These are phyloP conservation scores for Suillus occidentalis DNA, from an alignment of 768 basidiomycete species.

Conservation along the genomic window DNA sequence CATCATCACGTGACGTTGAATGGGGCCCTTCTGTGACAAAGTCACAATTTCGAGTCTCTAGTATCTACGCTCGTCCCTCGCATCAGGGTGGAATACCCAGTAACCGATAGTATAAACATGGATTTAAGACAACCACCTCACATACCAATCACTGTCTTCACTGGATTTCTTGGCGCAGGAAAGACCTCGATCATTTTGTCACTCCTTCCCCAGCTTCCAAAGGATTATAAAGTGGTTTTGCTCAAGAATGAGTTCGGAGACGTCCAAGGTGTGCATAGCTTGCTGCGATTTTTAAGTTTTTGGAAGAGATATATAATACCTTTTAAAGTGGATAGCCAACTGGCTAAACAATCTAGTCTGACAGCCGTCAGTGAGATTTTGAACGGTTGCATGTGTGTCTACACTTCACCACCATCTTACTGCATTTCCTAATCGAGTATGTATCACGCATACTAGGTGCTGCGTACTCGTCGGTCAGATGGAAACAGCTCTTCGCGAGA, in stretches of 20 bases:
- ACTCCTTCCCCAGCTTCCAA: constrained; percentile 76
- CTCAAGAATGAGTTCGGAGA: constrained; percentile 98
- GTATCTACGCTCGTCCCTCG: too few relatives aligned
- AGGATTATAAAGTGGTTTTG: constrained; percentile 84
- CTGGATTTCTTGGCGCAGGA: constrained; percentile 87
- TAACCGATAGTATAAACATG: not conserved
- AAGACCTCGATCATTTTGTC: constrained; percentile 83
- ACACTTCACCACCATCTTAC: not conserved
- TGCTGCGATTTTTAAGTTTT: not conserved
- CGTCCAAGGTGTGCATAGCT: constrained; percentile 62
- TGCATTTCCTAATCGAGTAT: not conserved
- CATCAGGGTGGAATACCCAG: too few relatives aligned
- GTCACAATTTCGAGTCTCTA: too few relatives aligned
- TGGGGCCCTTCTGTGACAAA: too few relatives aligned
- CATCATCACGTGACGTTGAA: too few relatives aligned
- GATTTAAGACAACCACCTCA: not conserved
- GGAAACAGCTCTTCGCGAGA: constrained; percentile 87
- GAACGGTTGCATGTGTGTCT: constrained; percentile 87
- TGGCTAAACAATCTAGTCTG: constrained; percentile 81
- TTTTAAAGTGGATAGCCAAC: constrained; percentile 79
- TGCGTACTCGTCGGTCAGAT: constrained; percentile 95
- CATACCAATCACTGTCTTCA: constrained; percentile 92
- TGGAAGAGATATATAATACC: too few relatives aligned
- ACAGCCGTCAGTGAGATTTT: constrained; percentile 90
- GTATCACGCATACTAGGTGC: constrained; percentile 51